Conservation (phyloP, 2,329 filamentous ascomycete genomes). For the Eutypa lata region DNA sequence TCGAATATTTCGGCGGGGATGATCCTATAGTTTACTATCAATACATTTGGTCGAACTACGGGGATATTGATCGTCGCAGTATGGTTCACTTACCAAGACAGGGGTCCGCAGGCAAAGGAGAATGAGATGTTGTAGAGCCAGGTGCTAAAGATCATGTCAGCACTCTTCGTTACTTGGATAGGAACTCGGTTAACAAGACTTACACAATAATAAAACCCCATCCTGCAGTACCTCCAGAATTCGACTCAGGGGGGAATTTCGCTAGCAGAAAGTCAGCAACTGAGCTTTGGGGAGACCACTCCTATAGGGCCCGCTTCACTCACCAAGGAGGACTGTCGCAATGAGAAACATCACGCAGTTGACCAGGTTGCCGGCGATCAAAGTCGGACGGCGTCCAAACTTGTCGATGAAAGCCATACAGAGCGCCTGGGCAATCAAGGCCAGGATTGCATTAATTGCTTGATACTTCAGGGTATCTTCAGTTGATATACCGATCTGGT, state of each 20-base stretch:
- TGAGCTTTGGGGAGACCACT: background rate
- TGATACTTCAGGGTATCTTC: conserved; percentile 70
- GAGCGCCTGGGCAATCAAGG: conserved; percentile 63
- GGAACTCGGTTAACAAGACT: conserved; percentile 5
- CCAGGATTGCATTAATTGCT: conserved; percentile 70
- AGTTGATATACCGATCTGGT: conserved; percentile 64
- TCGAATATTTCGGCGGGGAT: conserved; percentile 74
- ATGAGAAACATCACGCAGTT: conserved; percentile 74
- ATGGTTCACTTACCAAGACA: conserved; percentile 38
- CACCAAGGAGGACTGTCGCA: conserved; percentile 48
- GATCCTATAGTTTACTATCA: conserved; percentile 32
- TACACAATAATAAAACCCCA: conserved; percentile 71
- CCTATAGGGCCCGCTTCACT: conserved; percentile 5
- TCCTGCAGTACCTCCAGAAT: conserved; percentile 50
- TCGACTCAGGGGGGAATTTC: conserved; percentile 56
- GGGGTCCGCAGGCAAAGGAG: conserved; percentile 65
- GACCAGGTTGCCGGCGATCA: conserved; percentile 69
- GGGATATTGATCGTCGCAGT: no score
- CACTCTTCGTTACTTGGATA: background rate
- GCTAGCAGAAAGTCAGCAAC: conserved; percentile 22
- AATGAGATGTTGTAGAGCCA: conserved; percentile 82
- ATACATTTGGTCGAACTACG: no score
- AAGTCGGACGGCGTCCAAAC: conserved; percentile 67
- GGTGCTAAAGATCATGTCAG: conserved; percentile 42
- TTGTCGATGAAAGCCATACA: conserved; percentile 69